phyloP scores from a whole-genome alignment of 2,329 filamentous ascomycete genomes.

The Colletotrichum incanum region DNA sequence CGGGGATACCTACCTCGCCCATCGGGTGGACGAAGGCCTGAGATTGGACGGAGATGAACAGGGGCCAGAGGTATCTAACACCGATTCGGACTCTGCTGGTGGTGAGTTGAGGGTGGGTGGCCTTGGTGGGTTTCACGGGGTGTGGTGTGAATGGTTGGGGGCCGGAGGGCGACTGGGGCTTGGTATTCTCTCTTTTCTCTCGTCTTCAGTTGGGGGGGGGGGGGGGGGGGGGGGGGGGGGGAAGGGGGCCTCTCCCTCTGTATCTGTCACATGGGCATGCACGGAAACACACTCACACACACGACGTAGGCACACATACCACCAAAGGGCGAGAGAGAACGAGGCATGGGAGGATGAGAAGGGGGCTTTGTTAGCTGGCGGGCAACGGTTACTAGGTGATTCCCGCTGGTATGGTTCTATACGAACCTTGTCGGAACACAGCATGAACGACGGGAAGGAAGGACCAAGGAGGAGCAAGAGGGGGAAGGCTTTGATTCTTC shows the following conservation, averaged over 20 bases:
- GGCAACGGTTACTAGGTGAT: not conserved
- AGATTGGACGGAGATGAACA: conserved; percentile 1
- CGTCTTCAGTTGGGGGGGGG: not conserved
- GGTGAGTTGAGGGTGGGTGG: not conserved
- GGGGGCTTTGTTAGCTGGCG: not conserved
- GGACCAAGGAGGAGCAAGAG: not conserved
- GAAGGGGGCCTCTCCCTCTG: not conserved
- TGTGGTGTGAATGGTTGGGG: not conserved
- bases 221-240: too few relatives aligned
- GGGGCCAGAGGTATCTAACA: not conserved
- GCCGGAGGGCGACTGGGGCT: not conserved
- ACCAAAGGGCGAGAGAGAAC: not conserved
- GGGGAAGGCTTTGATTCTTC: not conserved
- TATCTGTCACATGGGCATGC: not conserved
- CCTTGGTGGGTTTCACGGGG: not conserved
- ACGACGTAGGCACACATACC: not conserved
- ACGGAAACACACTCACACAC: not conserved
- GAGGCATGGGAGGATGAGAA: not conserved
- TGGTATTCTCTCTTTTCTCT: conserved; percentile 23
- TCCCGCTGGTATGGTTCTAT: conserved; percentile 36
- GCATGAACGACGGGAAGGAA: conserved; percentile 32
- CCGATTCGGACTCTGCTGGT: not conserved
- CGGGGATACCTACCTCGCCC: conserved; percentile 9
- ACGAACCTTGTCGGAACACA: conserved; percentile 41
- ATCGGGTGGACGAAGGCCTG: conserved; percentile 23